phyloP scores from a whole-genome alignment of 345 rosid genomes.

The Bretschneidera sinensis region DNA sequence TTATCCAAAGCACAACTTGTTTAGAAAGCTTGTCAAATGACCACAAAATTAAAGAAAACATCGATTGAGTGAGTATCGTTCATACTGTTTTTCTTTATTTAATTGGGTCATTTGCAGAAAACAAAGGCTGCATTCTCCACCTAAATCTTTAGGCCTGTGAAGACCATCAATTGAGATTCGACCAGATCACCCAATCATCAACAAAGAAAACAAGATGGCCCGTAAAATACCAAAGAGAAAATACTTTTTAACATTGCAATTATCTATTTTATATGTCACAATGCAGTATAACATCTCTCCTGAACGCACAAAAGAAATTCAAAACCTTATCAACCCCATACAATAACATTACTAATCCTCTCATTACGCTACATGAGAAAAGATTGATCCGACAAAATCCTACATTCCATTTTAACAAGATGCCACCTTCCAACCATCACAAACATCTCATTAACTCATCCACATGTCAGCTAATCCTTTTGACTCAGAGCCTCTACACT shows the following conservation, averaged over 20 bases:
- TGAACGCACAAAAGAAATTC: neutral
- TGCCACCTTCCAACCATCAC: neutral
- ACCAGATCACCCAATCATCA: no score
- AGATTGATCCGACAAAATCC: neutral
- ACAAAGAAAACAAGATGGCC: no score
- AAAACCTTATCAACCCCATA: conserved; percentile 11
- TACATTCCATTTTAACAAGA: conserved; percentile 4
- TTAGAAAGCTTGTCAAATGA: no score
- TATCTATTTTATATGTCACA: conserved; percentile 3
- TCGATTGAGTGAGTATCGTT: no score
- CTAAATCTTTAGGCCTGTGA: no score
- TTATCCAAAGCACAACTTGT: no score
- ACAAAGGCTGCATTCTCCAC: no score
- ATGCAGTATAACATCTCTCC: conserved; percentile 3
- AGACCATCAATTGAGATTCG: neutral
- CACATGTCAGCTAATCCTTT: neutral
- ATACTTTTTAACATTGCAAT: neutral
- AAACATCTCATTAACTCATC: conserved; percentile 1
- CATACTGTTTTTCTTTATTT: no score
- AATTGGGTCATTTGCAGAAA: no score
- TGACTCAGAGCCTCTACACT: no score
- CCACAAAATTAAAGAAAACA: no score
- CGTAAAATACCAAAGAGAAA: neutral
- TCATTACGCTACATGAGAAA: neutral
- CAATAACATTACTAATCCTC: conserved; percentile 2